Evolutionary conservation across 2,329 filamentous ascomycete genomes (phyloP), one percentile per base, ranked within the genome.

Genomic region (Fusarium brevicatenulatum): DNA sequence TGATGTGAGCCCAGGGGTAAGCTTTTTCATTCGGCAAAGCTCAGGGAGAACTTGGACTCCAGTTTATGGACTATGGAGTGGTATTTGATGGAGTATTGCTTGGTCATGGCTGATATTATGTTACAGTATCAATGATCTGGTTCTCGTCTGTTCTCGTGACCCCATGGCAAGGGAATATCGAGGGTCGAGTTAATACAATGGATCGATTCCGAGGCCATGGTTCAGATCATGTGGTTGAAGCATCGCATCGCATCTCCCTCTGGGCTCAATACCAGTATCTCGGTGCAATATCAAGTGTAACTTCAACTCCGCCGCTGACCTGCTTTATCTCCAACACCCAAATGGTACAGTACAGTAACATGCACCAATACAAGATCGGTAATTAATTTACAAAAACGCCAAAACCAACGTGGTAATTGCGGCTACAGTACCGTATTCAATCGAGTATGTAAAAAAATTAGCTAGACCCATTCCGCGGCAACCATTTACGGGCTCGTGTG

Each of bases 81-180:
- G n/a, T n/a, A n/a, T n/a, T n/a, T n/a, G n/a, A 25, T 34, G 36
- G 46, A 28, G 28, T 37, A 37, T 36, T 54, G 66, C 54, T 66
- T 68, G 63, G 65, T 67, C 62, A 67, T 67, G 62, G 53, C 47
- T 66, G 64, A 66, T 30, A 70, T 34, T 9, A 23, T 11, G n/a
- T 23, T 42, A 15, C 39, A 8, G 60, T 70, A 66, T 66, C 54
- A 42, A 52, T 19, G 9, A 49, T 61, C 28, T 61, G 54, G 44
- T 37, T 37, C 37, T 39, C 18, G 44, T 30, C 37, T 57, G 60
- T 70, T 56, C 68, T 72, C 49, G 60, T 71, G 70, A 73, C 62
- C 40, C 65, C 65, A 65, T 50, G 30, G 40, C 30, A 9, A 36
- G 25, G 32, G 36, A 9, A 36, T 52, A 42, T 16, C 28, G 42